A percentile compares a stretch with the other conserved stretches of the same genome.
Evolutionary conservation across 495 filamentous ascomycete genomes (phyloP).

Genomic region (Aspergillus asperescens): DNA sequence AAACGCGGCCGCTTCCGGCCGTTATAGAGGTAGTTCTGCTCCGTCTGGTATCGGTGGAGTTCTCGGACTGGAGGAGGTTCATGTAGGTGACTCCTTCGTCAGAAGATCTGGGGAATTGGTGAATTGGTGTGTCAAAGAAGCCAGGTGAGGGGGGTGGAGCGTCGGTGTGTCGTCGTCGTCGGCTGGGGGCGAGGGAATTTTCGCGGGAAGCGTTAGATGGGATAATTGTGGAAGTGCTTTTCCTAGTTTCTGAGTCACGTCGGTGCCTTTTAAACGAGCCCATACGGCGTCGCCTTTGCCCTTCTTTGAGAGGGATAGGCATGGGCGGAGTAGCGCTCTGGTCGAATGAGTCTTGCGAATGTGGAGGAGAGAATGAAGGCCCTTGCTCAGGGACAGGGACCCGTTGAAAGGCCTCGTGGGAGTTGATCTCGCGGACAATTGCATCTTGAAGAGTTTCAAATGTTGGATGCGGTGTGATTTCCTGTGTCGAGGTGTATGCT

Average conservation of each 20-base stretch:
- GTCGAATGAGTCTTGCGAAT: slow-evolving; percentile 25
- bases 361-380: slow-evolving; percentile 35
- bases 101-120: neutral
- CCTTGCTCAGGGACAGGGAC: slow-evolving; percentile 35
- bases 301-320: slow-evolving; percentile 23
- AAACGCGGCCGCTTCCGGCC: slow-evolving; percentile 6
- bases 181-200: slow-evolving; percentile 5
- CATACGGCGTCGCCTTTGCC: slow-evolving; percentile 29
- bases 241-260: slow-evolving; percentile 27
- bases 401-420: slow-evolving; percentile 42
- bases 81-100: slow-evolving; percentile 32
- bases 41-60: slow-evolving; percentile 3
- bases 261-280: slow-evolving; percentile 34
- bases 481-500: slow-evolving; percentile 31
- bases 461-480: slow-evolving; percentile 33
- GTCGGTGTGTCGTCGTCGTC: slow-evolving; percentile 39
- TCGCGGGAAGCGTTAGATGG: slow-evolving; percentile 24
- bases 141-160: slow-evolving; percentile 33
- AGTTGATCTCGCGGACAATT: slow-evolving; percentile 46
- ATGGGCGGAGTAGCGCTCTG: slow-evolving; percentile 3
- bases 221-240: slow-evolving; percentile 34
- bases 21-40: neutral
- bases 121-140: slow-evolving; percentile 25
- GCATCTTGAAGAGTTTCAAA: slow-evolving; percentile 45
- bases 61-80: slow-evolving; percentile 28